Conservation (phyloP, 345 rosid genomes). For the Gossypium bickii region DNA sequence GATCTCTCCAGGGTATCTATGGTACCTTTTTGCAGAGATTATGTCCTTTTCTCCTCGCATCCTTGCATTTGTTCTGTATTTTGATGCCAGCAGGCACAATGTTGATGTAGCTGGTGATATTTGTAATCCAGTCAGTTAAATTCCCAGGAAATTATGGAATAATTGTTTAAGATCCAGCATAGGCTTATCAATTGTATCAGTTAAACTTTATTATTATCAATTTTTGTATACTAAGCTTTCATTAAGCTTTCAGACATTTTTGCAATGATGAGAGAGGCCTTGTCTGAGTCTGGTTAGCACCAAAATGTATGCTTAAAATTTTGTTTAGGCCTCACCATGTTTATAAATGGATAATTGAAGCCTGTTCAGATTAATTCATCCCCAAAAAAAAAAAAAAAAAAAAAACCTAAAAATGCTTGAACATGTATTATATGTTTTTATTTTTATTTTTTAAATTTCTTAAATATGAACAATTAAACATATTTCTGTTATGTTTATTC, state of each 20-base stretch:
- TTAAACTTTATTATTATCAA: background rate
- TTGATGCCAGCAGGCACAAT: background rate
- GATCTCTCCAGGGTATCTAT: background rate
- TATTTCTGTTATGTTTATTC: no score
- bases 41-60: background rate
- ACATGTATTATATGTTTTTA: no score
- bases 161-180: constrained; percentile 3
- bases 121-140: background rate
- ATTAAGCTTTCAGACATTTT: background rate
- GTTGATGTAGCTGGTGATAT: background rate
- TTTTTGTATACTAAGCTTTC: background rate
- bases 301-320: background rate
- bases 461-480: no score
- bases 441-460: no score
- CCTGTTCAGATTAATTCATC: no score
- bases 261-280: background rate
- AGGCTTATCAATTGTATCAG: background rate
- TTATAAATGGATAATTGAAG: no score
- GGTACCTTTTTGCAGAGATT: background rate
- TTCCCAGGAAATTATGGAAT: background rate
- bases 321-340: no score
- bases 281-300: background rate
- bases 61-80: background rate
- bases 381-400: no score
- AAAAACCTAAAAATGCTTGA: no score